Evolutionary conservation across 139 green algal species (phyloP), one percentile per base, ranked within the genome.

Genomic region (Nannochloris sp.): DNA sequence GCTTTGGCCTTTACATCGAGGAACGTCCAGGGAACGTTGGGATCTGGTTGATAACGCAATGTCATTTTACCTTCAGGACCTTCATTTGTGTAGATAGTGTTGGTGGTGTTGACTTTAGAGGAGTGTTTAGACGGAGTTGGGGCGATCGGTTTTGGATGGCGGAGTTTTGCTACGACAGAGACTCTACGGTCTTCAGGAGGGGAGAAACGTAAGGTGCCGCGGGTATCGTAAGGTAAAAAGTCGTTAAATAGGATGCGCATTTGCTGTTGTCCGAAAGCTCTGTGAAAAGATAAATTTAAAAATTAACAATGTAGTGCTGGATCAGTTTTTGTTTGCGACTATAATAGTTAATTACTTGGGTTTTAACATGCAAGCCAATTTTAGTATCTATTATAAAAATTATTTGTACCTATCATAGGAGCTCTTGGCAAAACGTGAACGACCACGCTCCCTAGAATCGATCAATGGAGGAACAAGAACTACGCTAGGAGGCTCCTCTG

Each of bases 231-330:
- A 0, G 10, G 12, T 23, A 83, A 34, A 29, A 85, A 89, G 54
- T 87, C 81, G 3, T 73, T 67, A 55, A 89, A 85, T 7, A 89
- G 82, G 64, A 67, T 74, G 13, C 58, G 53, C 25, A 88, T 61
- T 35, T 63, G 36, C 1, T 70, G 75, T 58, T 89, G 83, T 25
- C 42, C 64, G 68, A 89, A 89, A 12, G 82, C 64, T 34, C 71
- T 77, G 46, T 35, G 15, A 13, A 14, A 6, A 10, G 24, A 47
- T n/a, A 29, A 2, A 51, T 19, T 51, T 19, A 19, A 51, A 27
- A 27, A 51, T 27, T 51, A 51, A 27, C 19, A 19, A 19, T 19
- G 19, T 27, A 51, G 19, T 51, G 42, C 19, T 51, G 42, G 42
- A 27, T 51, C 19, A 51, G 19, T 51, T 19, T 51, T 19, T 51